Conservation (phyloP, 129 eudicot genomes). For the Artemisia annua region DNA sequence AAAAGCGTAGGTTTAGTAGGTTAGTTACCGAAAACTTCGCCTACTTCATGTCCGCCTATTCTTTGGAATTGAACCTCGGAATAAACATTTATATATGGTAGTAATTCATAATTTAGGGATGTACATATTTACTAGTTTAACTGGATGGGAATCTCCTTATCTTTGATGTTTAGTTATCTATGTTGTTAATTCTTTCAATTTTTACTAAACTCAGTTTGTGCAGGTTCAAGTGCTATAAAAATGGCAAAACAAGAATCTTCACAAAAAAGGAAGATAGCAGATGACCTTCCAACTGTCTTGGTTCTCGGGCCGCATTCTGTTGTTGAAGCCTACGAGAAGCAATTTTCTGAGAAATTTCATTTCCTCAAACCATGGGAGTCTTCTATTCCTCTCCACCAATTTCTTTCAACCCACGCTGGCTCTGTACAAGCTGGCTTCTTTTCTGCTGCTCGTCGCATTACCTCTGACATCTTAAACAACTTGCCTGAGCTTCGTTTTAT, state of each 20-base stretch:
- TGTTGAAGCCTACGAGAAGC: conserved; percentile 21
- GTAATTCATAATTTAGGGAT: background rate
- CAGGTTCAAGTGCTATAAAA: conserved; percentile 20
- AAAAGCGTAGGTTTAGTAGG: too few relatives aligned
- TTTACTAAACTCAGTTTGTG: background rate
- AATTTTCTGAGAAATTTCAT: conserved; percentile 36
- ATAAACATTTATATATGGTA: background rate
- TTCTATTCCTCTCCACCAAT: conserved; percentile 37
- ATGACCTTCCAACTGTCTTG: conserved; percentile 29
- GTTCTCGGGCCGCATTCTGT: conserved; percentile 34
- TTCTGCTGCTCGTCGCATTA: conserved; percentile 16
- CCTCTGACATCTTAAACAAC: conserved; percentile 28
- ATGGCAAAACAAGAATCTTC: conserved; percentile 20
- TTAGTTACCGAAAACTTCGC: background rate
- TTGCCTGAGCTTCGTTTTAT: conserved; percentile 44
- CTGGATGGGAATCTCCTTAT: background rate
- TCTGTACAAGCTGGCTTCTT: conserved; percentile 36
- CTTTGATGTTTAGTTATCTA: background rate
- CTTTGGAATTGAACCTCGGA: background rate
- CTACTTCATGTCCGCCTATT: background rate
- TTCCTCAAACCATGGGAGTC: conserved; percentile 45
- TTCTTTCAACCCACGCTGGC: conserved; percentile 32
- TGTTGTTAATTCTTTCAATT: background rate
- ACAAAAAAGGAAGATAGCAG: conserved; percentile 2
- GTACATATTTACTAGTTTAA: background rate